Evolutionary conservation across 495 filamentous ascomycete genomes (phyloP), one percentile per base, ranked within the genome.

Genomic region (Lichenothelia convexa): DNA sequence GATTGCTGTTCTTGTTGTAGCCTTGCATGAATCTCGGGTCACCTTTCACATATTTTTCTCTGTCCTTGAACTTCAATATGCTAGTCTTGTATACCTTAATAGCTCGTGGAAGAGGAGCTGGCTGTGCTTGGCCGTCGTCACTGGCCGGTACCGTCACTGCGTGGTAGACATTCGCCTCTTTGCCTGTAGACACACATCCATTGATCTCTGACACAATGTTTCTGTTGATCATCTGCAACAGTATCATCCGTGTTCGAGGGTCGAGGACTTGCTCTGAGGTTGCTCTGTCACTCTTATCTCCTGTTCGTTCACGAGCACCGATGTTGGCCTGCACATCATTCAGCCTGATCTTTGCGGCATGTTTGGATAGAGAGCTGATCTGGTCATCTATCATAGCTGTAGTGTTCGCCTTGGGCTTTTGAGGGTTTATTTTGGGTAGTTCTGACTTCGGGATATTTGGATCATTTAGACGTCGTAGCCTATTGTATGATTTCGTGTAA

Each of bases 31-130:
- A 84, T 21, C 91, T 65, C 56, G 83, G 82, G 54, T 95, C 89
- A 37, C 91, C 89, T 1, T 75, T 78, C 22, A 95, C 82, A 51
- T 97, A 97, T 43, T 80, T 79, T 49, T 93, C 83, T 29, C 89
- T 71, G 57, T 95, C 87, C 60, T 97, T 95, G 71, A 97, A 97
- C 3, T 86, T 82, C 24, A 95, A 58, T 39, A 94, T 94, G 30
- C 76, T 78, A 0, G 91, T 97, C 63, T 95, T 95, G 69, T 95
- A 97, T 17, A 97, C 79, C 56, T 97, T 97, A 61, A 97, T 83
- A 11, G 89, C 89, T 34, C 82, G 74, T 43, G 82, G 73, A 3
- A 65, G 38, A 0, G 63, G 55, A 19, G 60, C 46, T 6, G 62
- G 46, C 12, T 60, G 51, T 5, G 51, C 46, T 34, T 56, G 58